phyloP scores from a whole-genome alignment of 305 asterid genomes.

The Solanum hybrid region DNA sequence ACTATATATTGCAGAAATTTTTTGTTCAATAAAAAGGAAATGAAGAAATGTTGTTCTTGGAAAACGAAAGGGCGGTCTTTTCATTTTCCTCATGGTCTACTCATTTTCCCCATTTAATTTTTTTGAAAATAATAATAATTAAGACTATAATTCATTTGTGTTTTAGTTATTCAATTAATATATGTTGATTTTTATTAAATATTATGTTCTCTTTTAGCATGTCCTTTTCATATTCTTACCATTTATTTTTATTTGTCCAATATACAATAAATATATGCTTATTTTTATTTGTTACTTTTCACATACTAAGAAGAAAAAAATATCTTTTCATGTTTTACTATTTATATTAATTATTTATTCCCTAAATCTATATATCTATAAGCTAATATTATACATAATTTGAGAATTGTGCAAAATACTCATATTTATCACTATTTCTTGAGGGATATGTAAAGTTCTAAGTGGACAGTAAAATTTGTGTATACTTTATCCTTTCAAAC shows the following conservation, averaged over 20 bases:
- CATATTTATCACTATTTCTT: not conserved
- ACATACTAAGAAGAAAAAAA: not conserved
- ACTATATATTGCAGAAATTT: not conserved
- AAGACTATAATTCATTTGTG: not conserved
- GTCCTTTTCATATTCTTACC: no score
- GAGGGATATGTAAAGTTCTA: not conserved
- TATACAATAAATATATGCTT: no score
- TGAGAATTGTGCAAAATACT: not conserved
- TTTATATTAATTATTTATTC: not conserved
- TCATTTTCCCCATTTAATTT: not conserved
- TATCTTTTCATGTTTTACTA: rapidly evolving
- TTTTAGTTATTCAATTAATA: not conserved
- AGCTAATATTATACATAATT: not conserved
- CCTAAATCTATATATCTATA: not conserved
- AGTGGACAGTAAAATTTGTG: not conserved
- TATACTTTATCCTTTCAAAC: not conserved
- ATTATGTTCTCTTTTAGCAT: not conserved
- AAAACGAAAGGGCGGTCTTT: not conserved
- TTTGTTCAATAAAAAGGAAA: not conserved
- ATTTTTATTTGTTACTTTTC: not conserved
- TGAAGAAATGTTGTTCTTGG: not conserved
- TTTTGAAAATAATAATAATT: not conserved
- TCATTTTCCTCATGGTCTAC: not conserved
- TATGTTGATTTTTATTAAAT: not conserved
- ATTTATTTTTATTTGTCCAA: not conserved